Base-by-base conservation (phyloP, 768 basidiomycete genomes). In the Mrakia blollopis region DNA sequence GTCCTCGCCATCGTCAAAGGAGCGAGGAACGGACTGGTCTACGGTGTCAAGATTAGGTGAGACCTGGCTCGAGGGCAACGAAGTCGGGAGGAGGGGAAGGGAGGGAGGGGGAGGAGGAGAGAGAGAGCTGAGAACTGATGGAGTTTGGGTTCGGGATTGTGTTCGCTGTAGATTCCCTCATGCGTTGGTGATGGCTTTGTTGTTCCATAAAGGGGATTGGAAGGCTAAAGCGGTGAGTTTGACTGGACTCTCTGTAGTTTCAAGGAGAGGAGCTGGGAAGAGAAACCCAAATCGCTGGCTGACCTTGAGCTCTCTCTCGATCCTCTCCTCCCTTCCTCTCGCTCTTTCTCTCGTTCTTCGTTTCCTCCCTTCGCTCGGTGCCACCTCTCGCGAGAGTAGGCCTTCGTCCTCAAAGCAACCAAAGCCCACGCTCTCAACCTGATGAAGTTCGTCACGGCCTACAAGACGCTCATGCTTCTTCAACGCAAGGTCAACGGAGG, bases 1-100 rank as follows among this genome's bases (percentile, higher is more conserved):
- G 89, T 91, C 80, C 88, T 98, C 63, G 91, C 93, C 35, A 91
- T 99, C 80, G 84, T 98, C 82, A 99, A 99, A 83, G 96, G 97
- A 62, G 92, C 93, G 2, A 74, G 84, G 32, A 83, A 84, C 75
- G 83, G 82, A 61, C 75, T 84, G 28, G 84, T 78, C 18, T 78
- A 78, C 41, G 77, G 81, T 52, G 91, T 91, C 80, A 93, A 94
- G 85, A 91, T 96, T 79, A 86, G 72, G 78, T 78, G 23, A 21
- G 60, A 13, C 32, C 21, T 21, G 23, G 25, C 44, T 32, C 32
- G 6, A 10, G 16, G 52, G 30, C 5, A 18, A 13, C 37, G 32
- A 65, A 28, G n/a, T n/a, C n/a, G n/a, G n/a, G n/a, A n/a, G 63
- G 63, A 25, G 63, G n/a, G 13, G 25, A 23, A 18, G 6, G 63